phyloP scores from a whole-genome alignment of 805 yeast species.

The Aciculoconidium aculeatum region DNA sequence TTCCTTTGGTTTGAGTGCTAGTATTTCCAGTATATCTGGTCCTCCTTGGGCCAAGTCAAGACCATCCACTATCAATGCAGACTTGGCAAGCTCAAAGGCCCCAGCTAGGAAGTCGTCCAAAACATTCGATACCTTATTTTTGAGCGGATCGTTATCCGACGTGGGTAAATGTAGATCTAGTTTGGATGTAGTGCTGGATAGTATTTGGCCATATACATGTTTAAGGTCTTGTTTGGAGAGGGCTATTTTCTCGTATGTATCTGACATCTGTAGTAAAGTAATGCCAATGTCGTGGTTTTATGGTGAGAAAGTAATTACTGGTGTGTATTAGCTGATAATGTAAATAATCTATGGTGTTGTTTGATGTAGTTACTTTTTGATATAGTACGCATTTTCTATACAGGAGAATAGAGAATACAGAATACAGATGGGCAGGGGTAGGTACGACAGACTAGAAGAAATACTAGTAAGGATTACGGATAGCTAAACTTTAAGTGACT shows the following conservation, averaged over 20 bases:
- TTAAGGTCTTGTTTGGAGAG: slow-evolving; percentile 50
- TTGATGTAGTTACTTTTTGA: too few species aligned
- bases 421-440: too few species aligned
- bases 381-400: too few species aligned
- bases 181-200: slow-evolving; percentile 36
- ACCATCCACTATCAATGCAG: slow-evolving; percentile 57
- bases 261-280: slow-evolving; percentile 3
- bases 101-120: slow-evolving; percentile 44
- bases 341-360: too few species aligned
- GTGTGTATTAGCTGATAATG: not conserved
- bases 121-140: slow-evolving; percentile 35
- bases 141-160: slow-evolving; percentile 33
- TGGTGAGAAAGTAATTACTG: not conserved
- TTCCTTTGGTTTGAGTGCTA: slow-evolving; percentile 25
- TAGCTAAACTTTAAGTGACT: too few species aligned
- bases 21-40: slow-evolving; percentile 15
- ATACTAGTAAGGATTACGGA: too few species aligned
- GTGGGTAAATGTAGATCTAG: slow-evolving; percentile 46
- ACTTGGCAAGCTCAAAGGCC: slow-evolving; percentile 51
- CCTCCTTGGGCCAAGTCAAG: slow-evolving; percentile 11
- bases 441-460: too few species aligned
- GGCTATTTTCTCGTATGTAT: slow-evolving; percentile 34
- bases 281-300: slow-evolving; percentile 1
- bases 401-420: too few species aligned
- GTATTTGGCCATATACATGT: slow-evolving; percentile 40